phyloP scores from a whole-genome alignment of 148 eudicot genomes.

The Polygonum aviculare region DNA sequence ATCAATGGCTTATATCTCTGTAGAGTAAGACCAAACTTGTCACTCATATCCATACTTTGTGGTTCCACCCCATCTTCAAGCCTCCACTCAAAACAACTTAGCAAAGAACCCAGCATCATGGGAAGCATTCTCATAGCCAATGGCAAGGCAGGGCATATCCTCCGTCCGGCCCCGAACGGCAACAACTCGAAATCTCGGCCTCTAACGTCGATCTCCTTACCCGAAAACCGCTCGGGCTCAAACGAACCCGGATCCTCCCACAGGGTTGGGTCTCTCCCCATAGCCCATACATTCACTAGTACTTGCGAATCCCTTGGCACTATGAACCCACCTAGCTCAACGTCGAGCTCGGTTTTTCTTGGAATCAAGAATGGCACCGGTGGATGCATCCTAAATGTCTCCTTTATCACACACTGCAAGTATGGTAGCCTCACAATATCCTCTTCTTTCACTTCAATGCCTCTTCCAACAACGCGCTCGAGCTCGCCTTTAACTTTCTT shows the following conservation, averaged over 20 bases:
- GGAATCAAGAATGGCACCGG: constrained; percentile 22
- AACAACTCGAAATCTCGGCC: constrained; percentile 9
- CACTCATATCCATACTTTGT: constrained; percentile 26
- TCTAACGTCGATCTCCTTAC: constrained; percentile 20
- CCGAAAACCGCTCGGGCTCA: constrained; percentile 30
- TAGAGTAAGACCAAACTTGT: constrained; percentile 18
- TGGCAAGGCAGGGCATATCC: constrained; percentile 30
- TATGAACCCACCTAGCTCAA: constrained; percentile 5
- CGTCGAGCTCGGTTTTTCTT: constrained; percentile 16
- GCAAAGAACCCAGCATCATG: constrained; percentile 23
- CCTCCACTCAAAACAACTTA: constrained; percentile 28
- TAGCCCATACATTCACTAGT: constrained; percentile 29
- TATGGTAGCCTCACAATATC: constrained; percentile 21
- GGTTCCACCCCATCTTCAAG: constrained; percentile 18
- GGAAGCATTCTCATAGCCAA: constrained; percentile 22
- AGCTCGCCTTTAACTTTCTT: constrained; percentile 21
- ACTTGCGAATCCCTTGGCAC: constrained; percentile 28
- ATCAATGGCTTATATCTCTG: constrained; percentile 17
- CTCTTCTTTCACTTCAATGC: constrained; percentile 16
- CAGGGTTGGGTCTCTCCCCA: constrained; percentile 23
- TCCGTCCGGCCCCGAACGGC: not conserved
- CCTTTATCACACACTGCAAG: constrained; percentile 26
- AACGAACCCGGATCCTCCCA: constrained; percentile 24
- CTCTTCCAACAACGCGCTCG: constrained; percentile 17
- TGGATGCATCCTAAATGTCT: constrained; percentile 29